Evolutionary conservation across 371 early-diverging fungal genomes (phyloP).

Genomic region (Mucor plumbeus): DNA sequence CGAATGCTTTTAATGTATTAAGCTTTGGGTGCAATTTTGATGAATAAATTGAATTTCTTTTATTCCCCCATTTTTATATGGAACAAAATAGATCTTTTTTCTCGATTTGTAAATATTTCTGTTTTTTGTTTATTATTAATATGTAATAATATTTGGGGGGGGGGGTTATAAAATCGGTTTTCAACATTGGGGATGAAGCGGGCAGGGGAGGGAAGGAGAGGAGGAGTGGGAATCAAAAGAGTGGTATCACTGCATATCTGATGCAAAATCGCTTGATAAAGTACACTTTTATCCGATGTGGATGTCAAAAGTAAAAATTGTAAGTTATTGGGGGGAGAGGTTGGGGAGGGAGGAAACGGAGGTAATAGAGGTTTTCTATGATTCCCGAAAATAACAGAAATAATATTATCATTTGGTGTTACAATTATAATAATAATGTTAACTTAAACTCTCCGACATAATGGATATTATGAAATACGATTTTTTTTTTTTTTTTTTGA

Average conservation of each 20-base stretch:
- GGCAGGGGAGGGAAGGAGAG: background rate
- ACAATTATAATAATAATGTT: too few relatives aligned
- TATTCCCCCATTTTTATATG: background rate
- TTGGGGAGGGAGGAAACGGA: background rate
- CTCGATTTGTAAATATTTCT: background rate
- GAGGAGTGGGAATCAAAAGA: background rate
- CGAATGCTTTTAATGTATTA: conserved; percentile 41
- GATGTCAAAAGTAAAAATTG: background rate
- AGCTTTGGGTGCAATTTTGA: conserved; percentile 50
- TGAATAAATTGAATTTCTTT: conserved; percentile 12
- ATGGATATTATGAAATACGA: too few relatives aligned
- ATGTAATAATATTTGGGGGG: background rate
- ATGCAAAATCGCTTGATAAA: background rate
- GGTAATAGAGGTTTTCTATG: background rate
- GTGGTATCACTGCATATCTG: background rate
- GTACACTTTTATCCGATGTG: background rate
- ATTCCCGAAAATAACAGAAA: too few relatives aligned
- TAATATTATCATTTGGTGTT: too few relatives aligned
- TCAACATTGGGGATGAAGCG: background rate
- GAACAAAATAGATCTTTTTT: conserved; percentile 3
- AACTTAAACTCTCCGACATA: too few relatives aligned
- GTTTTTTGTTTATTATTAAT: background rate
- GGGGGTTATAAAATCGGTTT: background rate
- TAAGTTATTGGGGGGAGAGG: background rate
- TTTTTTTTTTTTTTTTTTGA: too few relatives aligned